These are phyloP conservation scores for Alternaria hordeiaustralica DNA, from an alignment of 2,329 filamentous ascomycete species.

Conservation along the genomic window DNA sequence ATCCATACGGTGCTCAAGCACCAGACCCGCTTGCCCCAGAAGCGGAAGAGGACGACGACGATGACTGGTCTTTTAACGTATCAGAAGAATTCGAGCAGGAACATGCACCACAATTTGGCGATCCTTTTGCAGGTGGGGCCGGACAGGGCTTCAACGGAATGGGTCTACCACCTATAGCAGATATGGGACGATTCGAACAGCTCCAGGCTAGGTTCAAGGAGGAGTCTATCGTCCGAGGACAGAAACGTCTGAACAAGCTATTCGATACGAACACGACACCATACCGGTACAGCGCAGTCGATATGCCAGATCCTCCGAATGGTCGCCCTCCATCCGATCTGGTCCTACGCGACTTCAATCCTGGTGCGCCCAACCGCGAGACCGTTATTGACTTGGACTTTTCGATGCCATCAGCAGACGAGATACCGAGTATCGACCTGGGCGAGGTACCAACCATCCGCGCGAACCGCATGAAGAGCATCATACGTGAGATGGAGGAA, in stretches of 20 bases:
- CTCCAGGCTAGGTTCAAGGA: conserved; percentile 62
- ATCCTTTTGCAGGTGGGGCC: conserved; percentile 51
- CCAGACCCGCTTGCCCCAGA: conserved; percentile 57
- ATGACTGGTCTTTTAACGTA: conserved; percentile 71
- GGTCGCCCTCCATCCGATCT: conserved; percentile 62
- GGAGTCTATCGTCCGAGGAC: conserved; percentile 63
- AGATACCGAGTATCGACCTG: conserved; percentile 51
- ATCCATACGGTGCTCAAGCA: conserved; percentile 63
- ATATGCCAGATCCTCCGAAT: conserved; percentile 48
- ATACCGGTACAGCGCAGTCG: conserved; percentile 65
- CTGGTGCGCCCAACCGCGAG: conserved; percentile 54
- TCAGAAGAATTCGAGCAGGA: conserved; percentile 64
- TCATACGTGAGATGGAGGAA: conserved; percentile 52
- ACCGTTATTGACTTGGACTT: conserved; percentile 66
- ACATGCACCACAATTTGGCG: conserved; percentile 51
- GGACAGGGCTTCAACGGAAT: conserved; percentile 40
- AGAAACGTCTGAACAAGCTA: conserved; percentile 62
- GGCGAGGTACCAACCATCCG: conserved; percentile 63
- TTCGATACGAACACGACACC: conserved; percentile 63
- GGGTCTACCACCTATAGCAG: conserved; percentile 43
- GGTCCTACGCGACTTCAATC: conserved; percentile 56
- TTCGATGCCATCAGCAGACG: conserved; percentile 49
- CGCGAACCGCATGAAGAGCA: conserved; percentile 60
- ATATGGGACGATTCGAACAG: conserved; percentile 44
- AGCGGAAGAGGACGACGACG: conserved; percentile 53